Base-by-base conservation (phyloP, 768 basidiomycete genomes). In the Pleurotus tuoliensis region DNA sequence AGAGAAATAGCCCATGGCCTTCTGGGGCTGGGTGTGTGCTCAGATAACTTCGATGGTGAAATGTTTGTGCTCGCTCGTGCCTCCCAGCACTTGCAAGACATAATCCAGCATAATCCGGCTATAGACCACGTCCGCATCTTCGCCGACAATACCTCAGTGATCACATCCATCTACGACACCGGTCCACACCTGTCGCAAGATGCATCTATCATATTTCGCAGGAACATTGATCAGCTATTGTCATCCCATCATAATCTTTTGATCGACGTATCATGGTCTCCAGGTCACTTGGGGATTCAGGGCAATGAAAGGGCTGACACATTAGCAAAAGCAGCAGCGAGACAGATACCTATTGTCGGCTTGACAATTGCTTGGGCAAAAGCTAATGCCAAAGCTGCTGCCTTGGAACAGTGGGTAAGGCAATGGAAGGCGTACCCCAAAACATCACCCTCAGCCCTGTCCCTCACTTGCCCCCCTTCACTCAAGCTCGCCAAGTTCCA, bases 31-130 rank as follows among this genome's bases (percentile, higher is more conserved):
- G 69, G 69, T 1, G 60, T 61, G 0, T 41, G 56, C 16, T 63
- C 69, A 6, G 67, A 69, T 44, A 63, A 67, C 3, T 69, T 63
- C 52, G 66, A 71, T 24, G 68, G 62, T 0, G 68, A 71, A 45
- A 59, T 70, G 38, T 60, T 62, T 9, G 68, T 58, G 1, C 66
- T 70, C 0, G 46, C 48, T 24, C 56, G 58, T 24, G 63, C 63
- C 2, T 57, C 61, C 13, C 55, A 47, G 4, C 34, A 47, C 16
- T 65, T 61, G 8, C 50, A 51, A 4, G 25, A 46, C 13, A 59
- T 22, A 18, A 37, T 59, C 1, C 20, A 37, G 24, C 13, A 25
- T 4, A 53, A 60, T 48, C 58, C 47, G 7, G 12, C 53, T 13
- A 55, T 70, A 47, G 16, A 16, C 2, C 57, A 64, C 50, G 55